Percentiles rank a stretch among this genome's conserved stretches.
phyloP scores from a whole-genome alignment of 2,329 filamentous ascomycete species.

The Penicillium nordicum region DNA sequence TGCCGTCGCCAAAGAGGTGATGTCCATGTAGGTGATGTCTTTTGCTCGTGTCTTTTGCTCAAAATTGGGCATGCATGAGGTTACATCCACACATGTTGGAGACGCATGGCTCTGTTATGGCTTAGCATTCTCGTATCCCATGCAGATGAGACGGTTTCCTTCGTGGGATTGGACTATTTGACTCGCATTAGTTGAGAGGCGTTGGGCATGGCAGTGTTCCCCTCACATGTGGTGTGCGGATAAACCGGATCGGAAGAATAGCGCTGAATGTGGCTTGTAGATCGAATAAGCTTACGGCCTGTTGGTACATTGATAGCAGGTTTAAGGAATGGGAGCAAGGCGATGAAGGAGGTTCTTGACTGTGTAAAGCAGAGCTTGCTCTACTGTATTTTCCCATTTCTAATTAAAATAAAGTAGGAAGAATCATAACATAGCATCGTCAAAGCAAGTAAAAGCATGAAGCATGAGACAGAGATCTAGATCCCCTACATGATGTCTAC shows the following conservation, averaged over 20 bases:
- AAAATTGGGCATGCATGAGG: neutral
- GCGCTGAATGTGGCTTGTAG: neutral
- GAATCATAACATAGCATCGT: too few relatives aligned
- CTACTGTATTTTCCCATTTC: neutral
- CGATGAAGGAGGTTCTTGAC: neutral
- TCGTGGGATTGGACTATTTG: neutral
- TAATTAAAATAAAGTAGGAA: neutral
- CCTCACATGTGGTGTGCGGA: too few relatives aligned
- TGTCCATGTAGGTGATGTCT: too few relatives aligned
- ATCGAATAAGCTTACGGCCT: neutral
- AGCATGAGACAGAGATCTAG: neutral
- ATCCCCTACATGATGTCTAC: neutral
- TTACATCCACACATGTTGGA: neutral
- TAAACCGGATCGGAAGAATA: neutral
- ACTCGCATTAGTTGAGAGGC: neutral
- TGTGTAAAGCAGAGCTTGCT: neutral
- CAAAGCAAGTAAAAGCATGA: neutral
- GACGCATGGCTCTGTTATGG: neutral
- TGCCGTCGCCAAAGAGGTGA: neutral
- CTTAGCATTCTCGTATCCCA: neutral
- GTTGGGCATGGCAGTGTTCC: too few relatives aligned
- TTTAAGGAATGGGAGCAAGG: neutral
- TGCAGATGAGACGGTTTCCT: too few relatives aligned
- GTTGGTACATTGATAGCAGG: neutral
- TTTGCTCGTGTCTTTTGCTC: too few relatives aligned